These are phyloP conservation scores for Coemansia sp. DNA, from an alignment of 192 early-diverging fungal genomes.

Conservation along the genomic window DNA sequence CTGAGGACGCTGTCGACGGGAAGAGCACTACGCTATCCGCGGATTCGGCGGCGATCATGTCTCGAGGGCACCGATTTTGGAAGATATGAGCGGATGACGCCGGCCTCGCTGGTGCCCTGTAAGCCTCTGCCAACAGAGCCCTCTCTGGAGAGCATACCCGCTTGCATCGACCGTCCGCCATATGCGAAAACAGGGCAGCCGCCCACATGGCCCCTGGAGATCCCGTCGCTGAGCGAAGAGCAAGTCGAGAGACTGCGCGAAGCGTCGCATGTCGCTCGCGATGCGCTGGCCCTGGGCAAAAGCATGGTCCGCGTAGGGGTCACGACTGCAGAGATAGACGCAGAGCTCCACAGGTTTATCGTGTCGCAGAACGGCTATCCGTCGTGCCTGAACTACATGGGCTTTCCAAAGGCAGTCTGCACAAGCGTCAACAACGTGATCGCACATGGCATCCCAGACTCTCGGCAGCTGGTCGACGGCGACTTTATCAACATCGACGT, in stretches of 20 bases:
- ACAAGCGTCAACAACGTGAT: slow-evolving; percentile 84
- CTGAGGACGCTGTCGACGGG: slow-evolving; percentile 1
- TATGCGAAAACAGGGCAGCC: slow-evolving; percentile 59
- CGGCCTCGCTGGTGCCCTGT: slow-evolving; percentile 13
- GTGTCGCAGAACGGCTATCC: slow-evolving; percentile 61
- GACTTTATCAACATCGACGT: slow-evolving; percentile 81
- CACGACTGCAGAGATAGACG: slow-evolving; percentile 56
- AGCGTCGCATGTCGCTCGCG: slow-evolving; percentile 58
- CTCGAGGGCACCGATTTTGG: slow-evolving; percentile 15
- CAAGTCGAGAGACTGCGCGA: slow-evolving; percentile 49
- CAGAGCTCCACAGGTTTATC: slow-evolving; percentile 56
- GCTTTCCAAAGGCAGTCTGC: slow-evolving; percentile 73
- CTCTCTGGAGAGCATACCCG: slow-evolving; percentile 28
- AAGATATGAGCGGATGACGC: slow-evolving; percentile 27
- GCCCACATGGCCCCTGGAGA: slow-evolving; percentile 43
- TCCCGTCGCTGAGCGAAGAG: slow-evolving; percentile 43
- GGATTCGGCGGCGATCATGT: slow-evolving; percentile 10
- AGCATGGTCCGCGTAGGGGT: slow-evolving; percentile 50
- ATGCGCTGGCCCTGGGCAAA: slow-evolving; percentile 57
- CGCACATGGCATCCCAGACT: slow-evolving; percentile 72
- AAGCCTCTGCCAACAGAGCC: slow-evolving; percentile 35
- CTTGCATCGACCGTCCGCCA: slow-evolving; percentile 53
- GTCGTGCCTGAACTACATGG: slow-evolving; percentile 73
- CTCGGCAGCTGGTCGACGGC: slow-evolving; percentile 59
- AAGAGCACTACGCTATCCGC: slow-evolving; percentile 2